These are phyloP conservation scores for Candida namnaoensis DNA, from an alignment of 805 yeast genomes.

Conservation along the genomic window DNA sequence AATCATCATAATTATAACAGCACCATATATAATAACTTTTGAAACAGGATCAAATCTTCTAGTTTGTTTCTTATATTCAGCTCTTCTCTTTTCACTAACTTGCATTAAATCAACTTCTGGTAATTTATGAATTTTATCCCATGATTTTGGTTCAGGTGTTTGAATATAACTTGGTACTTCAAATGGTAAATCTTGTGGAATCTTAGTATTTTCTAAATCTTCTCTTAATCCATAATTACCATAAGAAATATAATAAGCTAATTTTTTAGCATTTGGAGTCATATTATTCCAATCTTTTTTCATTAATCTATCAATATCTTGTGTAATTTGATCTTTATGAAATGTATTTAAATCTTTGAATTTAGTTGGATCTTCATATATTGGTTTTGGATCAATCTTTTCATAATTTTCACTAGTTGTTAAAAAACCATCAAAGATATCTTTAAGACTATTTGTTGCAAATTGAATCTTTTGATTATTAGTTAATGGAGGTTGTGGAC, in stretches of 20 bases:
- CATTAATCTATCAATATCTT: constrained; percentile 37
- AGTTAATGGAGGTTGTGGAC: not conserved
- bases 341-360: constrained; percentile 25
- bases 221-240: constrained; percentile 70
- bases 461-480: constrained; percentile 13
- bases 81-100: constrained; percentile 33
- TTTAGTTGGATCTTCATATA: constrained; percentile 28
- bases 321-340: constrained; percentile 49
- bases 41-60: constrained; percentile 49
- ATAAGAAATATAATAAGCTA: constrained; percentile 54
- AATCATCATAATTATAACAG: constrained; percentile 35
- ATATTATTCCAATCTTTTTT: constrained; percentile 50
- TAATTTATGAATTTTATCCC: constrained; percentile 20
- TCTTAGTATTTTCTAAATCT: constrained; percentile 29
- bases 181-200: constrained; percentile 59
- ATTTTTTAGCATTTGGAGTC: constrained; percentile 38
- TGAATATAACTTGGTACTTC: constrained; percentile 26
- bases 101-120: constrained; percentile 31
- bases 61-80: constrained; percentile 35
- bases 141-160: constrained; percentile 4
- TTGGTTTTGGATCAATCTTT: constrained; percentile 36
- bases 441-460: constrained; percentile 15
- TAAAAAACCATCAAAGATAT: constrained; percentile 21
- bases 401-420: constrained; percentile 32
- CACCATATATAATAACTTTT: constrained; percentile 41